Base-by-base conservation (phyloP, 805 yeast species). In the Kodamaea leandrae region DNA sequence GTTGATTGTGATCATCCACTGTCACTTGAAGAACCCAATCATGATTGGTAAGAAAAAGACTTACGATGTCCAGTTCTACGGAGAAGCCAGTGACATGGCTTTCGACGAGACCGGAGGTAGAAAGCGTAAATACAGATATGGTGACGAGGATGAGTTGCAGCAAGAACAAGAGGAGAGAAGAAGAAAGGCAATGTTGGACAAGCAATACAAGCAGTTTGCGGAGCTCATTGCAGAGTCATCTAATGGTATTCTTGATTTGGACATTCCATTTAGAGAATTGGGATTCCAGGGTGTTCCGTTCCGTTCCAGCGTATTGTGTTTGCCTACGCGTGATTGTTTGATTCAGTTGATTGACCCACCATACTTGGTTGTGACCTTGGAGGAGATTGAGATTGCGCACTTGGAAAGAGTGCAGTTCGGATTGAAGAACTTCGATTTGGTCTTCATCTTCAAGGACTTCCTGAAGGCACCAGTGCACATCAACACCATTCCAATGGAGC, bases 281-380 rank as follows among this genome's bases (percentile, higher is more conserved):
- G 99, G 98, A 20, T 93, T 93, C 77, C 86, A 82, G 51, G 99
- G 99, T 77, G 99, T 93, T 19, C 98, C 99, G 28, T 86, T 83
- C 63, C 78, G 98, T 58, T 86, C 97, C 6, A 85, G 95, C 12
- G 96, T 93, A 13, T 81, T 83, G 55, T 83, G 96, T 74, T 86
- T 91, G 80, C 99, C 99, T 37, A 90, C 98, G 0, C 82, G 98
- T 57, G 98, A 93, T 61, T 93, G 98, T 73, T 75, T 93, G 54
- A 85, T 93, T 36, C 98, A 91, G 68, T 75, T 93, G 48, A 78
- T 89, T 46, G 99, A 93, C 57, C 91, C 96, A 4, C 99, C 99
- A 37, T 93, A 90, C 59, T 69, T 90, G 61, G 98, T 91, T 28
- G 82, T 93, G 21, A 87, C 96, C 3, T 72, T 93, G 50, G 88